A percentile compares a stretch with the other conserved stretches of the same genome.
phyloP scores from a whole-genome alignment of 2,329 filamentous ascomycete genomes.

The Mariannaea sp. region DNA sequence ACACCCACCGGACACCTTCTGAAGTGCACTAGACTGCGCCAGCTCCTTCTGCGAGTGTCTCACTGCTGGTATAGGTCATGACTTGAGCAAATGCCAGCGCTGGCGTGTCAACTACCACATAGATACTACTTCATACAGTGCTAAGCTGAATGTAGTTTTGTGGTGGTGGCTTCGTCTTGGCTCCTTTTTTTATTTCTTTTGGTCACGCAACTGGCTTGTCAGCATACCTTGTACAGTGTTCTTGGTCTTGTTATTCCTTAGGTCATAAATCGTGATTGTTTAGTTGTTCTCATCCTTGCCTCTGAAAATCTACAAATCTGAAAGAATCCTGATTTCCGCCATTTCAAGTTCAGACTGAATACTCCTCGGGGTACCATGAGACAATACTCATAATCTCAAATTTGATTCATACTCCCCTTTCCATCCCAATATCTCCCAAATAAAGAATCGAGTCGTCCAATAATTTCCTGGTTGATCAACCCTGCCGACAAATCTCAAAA shows the following conservation, averaged over 20 bases:
- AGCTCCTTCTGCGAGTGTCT: too few relatives aligned
- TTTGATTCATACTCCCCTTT: slow-evolving; percentile 21
- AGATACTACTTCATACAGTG: too few relatives aligned
- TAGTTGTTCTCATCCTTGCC: slow-evolving; percentile 10
- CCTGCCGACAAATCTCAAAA: slow-evolving; percentile 3
- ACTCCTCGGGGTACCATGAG: slow-evolving; percentile 3
- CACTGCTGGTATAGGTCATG: too few relatives aligned
- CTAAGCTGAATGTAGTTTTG: too few relatives aligned
- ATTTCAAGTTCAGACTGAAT: slow-evolving; percentile 6
- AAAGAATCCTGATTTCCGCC: not conserved
- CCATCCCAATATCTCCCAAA: not conserved
- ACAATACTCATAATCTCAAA: slow-evolving; percentile 8
- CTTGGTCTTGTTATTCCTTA: not conserved
- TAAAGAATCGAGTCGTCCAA: not conserved
- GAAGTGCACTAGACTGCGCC: too few relatives aligned
- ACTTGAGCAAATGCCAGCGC: too few relatives aligned
- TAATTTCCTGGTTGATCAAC: slow-evolving; percentile 10
- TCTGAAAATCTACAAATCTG: slow-evolving; percentile 18
- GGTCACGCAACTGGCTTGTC: too few relatives aligned
- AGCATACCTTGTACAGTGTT: not conserved
- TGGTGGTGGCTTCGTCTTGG: too few relatives aligned
- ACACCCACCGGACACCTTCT: too few relatives aligned
- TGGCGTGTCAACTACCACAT: too few relatives aligned
- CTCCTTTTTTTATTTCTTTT: too few relatives aligned
- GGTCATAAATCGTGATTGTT: slow-evolving; percentile 17